Base-by-base conservation (phyloP, 371 early-diverging fungal species). In the Apophysomyces ossiformis region DNA sequence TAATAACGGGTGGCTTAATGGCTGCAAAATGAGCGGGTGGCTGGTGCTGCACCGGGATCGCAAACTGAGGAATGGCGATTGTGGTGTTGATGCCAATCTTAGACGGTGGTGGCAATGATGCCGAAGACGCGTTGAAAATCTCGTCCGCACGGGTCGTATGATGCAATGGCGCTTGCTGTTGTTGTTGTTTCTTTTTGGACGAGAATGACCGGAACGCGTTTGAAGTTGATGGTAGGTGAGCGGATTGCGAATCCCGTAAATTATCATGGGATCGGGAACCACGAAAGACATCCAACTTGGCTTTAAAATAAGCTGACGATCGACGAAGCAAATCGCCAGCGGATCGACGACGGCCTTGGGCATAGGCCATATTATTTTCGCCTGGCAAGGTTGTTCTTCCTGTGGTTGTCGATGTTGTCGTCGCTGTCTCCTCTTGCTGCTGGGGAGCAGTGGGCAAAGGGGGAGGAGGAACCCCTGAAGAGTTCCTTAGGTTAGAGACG, bases 1-100 rank as follows among this genome's bases (percentile, higher is more conserved):
- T 74, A 9, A 75, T 75, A 36, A 75, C 58, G 2, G 69, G 69
- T 58, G 69, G 69, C 44, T 68, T 67, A 26, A 69, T 58, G 37
- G 45, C 45, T 5, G 59, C 41, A 11, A 36, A 37, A 39, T 61
- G 39, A 41, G 37, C 43, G 44, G 16, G 41, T 45, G 46, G 37
- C 47, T 57, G 26, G 50, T 60, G 39, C 11, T 47, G 37, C 50
- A 46, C 12, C 9, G 64, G 38, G 32, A 50, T 50, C 5, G 54
- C 54, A 8, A 18, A 46, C 11, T 63, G 38, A 18, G 67, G 45
- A 4, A 66, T 60, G 36, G 60, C 54, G 37, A 73, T 67, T 6
- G 73, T 73, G 8, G 70, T 67, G 38, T 68, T 67, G 15, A 68
- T 68, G 13, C 66, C 68, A 11, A 68, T 57, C 37, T 65, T 73